phyloP scores from a whole-genome alignment of 495 filamentous ascomycete species.

The Podospora appendiculata region DNA sequence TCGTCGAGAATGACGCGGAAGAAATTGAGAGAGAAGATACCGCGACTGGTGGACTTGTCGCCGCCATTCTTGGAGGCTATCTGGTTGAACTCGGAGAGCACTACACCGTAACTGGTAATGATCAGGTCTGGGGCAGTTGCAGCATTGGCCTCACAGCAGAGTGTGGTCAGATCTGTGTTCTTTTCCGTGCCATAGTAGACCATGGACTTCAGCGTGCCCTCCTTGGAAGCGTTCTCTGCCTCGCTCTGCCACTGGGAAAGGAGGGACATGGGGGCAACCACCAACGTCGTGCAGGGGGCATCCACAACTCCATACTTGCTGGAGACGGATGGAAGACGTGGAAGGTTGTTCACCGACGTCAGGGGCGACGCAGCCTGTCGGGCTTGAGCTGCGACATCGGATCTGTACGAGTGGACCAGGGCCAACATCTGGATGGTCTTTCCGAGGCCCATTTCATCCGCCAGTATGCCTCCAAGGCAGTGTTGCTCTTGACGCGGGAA shows the following conservation, averaged over 20 bases:
- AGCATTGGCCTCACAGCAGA: constrained; percentile 70
- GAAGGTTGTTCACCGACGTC: constrained; percentile 37
- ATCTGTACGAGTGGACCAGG: constrained; percentile 78
- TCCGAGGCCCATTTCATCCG: constrained; percentile 86
- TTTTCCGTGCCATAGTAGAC: constrained; percentile 92
- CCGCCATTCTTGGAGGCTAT: constrained; percentile 49
- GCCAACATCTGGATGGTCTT: constrained; percentile 98
- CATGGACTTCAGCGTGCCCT: constrained; percentile 71
- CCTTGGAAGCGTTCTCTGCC: constrained; percentile 75
- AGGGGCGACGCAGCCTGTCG: constrained; percentile 36
- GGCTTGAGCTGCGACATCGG: constrained; percentile 48
- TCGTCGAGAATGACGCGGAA: constrained; percentile 94
- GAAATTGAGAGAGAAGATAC: constrained; percentile 86
- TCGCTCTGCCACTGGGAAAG: constrained; percentile 96
- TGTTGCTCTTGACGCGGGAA: constrained; percentile 93
- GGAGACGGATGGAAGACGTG: constrained; percentile 49
- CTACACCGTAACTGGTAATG: constrained; percentile 91
- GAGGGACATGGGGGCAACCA: constrained; percentile 90
- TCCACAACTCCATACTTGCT: constrained; percentile 38
- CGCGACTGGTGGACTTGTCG: constrained; percentile 52
- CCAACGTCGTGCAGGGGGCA: constrained; percentile 86
- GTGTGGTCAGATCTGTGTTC: constrained; percentile 58
- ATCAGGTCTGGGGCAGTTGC: constrained; percentile 76
- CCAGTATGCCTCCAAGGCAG: constrained; percentile 87
- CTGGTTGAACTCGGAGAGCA: constrained; percentile 81